Conservation (phyloP, 2,329 filamentous ascomycete genomes). For the Claviceps paspali region DNA sequence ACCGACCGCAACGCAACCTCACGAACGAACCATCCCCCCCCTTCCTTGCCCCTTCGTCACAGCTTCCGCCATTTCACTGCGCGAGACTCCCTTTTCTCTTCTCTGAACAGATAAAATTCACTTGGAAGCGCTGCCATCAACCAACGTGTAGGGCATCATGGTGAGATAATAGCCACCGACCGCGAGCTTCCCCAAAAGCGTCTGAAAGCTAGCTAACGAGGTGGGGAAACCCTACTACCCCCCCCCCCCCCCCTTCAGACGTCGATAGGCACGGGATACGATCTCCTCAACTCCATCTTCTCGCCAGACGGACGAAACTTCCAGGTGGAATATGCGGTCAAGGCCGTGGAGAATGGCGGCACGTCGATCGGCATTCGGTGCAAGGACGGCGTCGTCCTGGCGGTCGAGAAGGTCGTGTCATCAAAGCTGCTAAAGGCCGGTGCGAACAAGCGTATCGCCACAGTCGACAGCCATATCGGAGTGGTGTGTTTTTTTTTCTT, state of each 20-base stretch:
- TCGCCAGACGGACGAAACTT: slow-evolving; percentile 98
- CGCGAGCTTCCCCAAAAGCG: neutral
- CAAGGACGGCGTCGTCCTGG: slow-evolving; percentile 92
- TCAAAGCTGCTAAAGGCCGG: slow-evolving; percentile 91
- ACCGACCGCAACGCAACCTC: slow-evolving; percentile 6
- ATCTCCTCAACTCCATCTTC: slow-evolving; percentile 99
- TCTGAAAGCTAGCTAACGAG: slow-evolving; percentile 4
- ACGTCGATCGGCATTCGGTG: slow-evolving; percentile 92
- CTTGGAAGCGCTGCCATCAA: too few species aligned
- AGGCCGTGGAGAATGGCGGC: slow-evolving; percentile 95
- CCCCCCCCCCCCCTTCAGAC: slow-evolving; percentile 46
- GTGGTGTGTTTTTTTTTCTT: slow-evolving; percentile 46
- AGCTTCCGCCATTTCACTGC: neutral
- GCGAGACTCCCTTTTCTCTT: neutral
- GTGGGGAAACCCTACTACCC: neutral
- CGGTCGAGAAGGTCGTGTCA: slow-evolving; percentile 88
- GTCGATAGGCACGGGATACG: slow-evolving; percentile 98
- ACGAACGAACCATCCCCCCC: neutral
- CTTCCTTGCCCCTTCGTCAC: too few species aligned
- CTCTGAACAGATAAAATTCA: neutral
- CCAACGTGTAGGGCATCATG: too few species aligned
- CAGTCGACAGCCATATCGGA: slow-evolving; percentile 84
- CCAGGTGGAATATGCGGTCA: slow-evolving; percentile 96
- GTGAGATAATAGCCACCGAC: slow-evolving; percentile 7
- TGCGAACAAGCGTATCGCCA: slow-evolving; percentile 94